A percentile compares a stretch with the other conserved stretches of the same genome.
Evolutionary conservation across 2,329 filamentous ascomycete genomes (phyloP).

Genomic region (Trichoderma afroharzianum): DNA sequence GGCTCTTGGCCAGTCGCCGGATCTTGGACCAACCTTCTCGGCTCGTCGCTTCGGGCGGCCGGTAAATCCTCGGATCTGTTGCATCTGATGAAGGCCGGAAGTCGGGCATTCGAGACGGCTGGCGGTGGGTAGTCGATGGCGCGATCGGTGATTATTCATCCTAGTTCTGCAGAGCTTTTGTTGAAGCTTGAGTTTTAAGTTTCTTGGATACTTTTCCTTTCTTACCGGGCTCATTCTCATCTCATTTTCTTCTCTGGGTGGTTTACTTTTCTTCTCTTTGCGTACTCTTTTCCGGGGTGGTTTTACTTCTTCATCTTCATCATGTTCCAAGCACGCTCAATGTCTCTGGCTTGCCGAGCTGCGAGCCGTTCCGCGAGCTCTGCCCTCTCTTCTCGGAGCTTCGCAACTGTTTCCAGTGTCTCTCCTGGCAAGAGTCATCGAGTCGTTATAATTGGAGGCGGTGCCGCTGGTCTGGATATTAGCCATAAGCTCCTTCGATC

Average conservation of each 20-base stretch:
- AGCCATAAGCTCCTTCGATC: slow-evolving; percentile 63
- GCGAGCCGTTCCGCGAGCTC: slow-evolving; percentile 11
- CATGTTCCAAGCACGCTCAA: slow-evolving; percentile 25
- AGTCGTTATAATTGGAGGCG: slow-evolving; percentile 64
- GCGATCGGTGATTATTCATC: slow-evolving; percentile 15
- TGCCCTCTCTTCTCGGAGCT: background rate
- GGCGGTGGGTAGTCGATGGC: slow-evolving; percentile 7
- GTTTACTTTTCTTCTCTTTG: background rate
- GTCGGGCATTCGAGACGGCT: slow-evolving; percentile 12
- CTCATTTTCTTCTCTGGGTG: background rate
- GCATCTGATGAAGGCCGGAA: background rate
- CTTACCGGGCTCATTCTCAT: background rate
- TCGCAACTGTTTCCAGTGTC: slow-evolving; percentile 27
- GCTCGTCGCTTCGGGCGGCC: background rate
- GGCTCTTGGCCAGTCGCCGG: background rate
- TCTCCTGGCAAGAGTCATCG: slow-evolving; percentile 47
- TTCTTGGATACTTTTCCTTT: background rate
- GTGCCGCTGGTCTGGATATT: slow-evolving; percentile 61
- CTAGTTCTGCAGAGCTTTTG: background rate
- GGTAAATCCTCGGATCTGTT: background rate
- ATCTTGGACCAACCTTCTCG: background rate
- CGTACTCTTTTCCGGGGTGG: background rate
- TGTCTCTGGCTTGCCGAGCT: slow-evolving; percentile 19
- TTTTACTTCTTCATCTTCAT: background rate
- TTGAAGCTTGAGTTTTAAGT: background rate